Evolutionary conservation across 805 yeast species (phyloP).

Genomic region (Hanseniaspora taiwanica): DNA sequence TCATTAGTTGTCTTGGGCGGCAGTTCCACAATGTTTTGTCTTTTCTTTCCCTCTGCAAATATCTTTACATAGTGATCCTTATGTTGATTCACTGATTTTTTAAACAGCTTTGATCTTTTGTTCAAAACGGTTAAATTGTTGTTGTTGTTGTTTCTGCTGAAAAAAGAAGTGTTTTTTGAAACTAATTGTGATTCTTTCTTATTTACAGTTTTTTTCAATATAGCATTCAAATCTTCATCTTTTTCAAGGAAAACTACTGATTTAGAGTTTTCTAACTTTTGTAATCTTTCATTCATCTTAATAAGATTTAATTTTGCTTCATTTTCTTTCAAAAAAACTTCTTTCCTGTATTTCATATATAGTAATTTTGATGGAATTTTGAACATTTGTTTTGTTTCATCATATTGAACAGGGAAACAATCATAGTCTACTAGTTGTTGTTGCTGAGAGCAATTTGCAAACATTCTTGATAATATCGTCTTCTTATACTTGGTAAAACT

Average conservation of each 20-base stretch:
- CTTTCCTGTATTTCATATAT: slow-evolving; percentile 22
- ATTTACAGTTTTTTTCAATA: slow-evolving; percentile 5
- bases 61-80: not conserved
- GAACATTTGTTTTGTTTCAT: slow-evolving; percentile 17
- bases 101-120: not conserved
- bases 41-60: not conserved
- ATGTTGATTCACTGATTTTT: not conserved
- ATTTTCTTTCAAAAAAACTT: slow-evolving; percentile 22
- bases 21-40: not conserved
- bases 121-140: not conserved
- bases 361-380: slow-evolving; percentile 26
- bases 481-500: slow-evolving; percentile 17
- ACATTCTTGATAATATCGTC: slow-evolving; percentile 12
- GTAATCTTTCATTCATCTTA: slow-evolving; percentile 17
- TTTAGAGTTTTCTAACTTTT: slow-evolving; percentile 21
- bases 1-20: not conserved
- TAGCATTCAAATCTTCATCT: slow-evolving; percentile 10
- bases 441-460: slow-evolving; percentile 8
- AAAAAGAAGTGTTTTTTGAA: slow-evolving; percentile 5
- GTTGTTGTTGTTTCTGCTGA: not conserved
- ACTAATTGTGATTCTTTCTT: not conserved
- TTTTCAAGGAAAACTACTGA: slow-evolving; percentile 18
- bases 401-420: slow-evolving; percentile 8
- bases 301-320: slow-evolving; percentile 25
- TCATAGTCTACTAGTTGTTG: slow-evolving; percentile 6